phyloP scores from a whole-genome alignment of 805 yeast species.

The Myxozyma nipponensis region DNA sequence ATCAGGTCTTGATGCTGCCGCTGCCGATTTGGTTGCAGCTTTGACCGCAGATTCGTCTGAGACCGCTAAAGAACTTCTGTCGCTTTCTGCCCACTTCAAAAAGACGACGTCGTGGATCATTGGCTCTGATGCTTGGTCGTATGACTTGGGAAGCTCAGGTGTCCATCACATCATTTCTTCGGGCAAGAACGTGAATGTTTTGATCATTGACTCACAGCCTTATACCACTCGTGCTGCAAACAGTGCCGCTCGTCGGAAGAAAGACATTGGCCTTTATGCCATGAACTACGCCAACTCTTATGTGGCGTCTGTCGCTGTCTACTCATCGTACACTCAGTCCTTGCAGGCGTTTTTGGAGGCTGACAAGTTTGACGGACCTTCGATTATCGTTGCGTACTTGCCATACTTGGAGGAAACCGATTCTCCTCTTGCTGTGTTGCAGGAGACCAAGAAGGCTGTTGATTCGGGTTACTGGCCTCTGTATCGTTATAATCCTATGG shows the following conservation, averaged over 20 bases:
- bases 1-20: conserved; percentile 31
- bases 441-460: conserved; percentile 84
- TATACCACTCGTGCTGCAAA: conserved; percentile 40
- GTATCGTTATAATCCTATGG: conserved; percentile 73
- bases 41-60: conserved; percentile 38
- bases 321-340: conserved; percentile 89
- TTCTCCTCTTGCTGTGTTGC: conserved; percentile 66
- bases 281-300: conserved; percentile 87
- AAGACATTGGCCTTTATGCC: conserved; percentile 90
- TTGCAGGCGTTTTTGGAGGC: conserved; percentile 87
- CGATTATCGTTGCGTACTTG: conserved; percentile 83
- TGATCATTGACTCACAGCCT: conserved; percentile 84
- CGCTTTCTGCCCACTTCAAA: conserved; percentile 45
- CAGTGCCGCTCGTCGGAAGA: conserved; percentile 52
- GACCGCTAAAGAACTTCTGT: conserved; percentile 46
- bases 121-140: conserved; percentile 95
- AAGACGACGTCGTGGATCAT: conserved; percentile 70
- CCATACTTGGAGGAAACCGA: conserved; percentile 62
- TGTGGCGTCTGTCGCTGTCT: conserved; percentile 92
- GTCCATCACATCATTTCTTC: conserved; percentile 78
- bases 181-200: conserved; percentile 72
- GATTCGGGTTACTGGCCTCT: conserved; percentile 97
- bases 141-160: conserved; percentile 87
- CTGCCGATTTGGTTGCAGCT: conserved; percentile 33
- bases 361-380: conserved; percentile 83